Conservation (phyloP, 2,329 filamentous ascomycete genomes). For the Curvularia sp. region DNA sequence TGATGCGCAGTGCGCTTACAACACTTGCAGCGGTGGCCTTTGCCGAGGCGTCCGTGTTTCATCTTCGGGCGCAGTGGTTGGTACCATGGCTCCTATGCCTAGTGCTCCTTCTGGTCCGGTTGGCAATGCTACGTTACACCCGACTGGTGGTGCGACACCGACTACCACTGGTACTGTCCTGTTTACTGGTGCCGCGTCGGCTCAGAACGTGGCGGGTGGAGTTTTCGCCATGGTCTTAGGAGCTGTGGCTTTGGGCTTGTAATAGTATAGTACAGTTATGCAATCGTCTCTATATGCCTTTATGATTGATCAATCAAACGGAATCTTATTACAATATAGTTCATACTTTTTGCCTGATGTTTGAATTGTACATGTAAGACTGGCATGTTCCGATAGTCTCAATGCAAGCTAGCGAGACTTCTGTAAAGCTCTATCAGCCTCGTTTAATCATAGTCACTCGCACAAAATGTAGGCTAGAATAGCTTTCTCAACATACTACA, state of each 20-base stretch:
- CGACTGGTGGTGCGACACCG: not conserved
- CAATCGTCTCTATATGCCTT: not conserved
- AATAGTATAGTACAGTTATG: not conserved
- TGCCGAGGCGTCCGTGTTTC: not conserved
- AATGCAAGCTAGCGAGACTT: too few species aligned
- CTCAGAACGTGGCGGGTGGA: slow-evolving; percentile 15
- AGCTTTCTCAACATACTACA: too few species aligned
- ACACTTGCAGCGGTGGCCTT: not conserved
- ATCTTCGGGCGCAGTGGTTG: not conserved
- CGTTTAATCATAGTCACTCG: too few species aligned
- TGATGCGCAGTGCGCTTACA: not conserved
- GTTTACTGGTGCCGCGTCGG: slow-evolving; percentile 30
- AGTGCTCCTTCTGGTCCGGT: slow-evolving; percentile 12
- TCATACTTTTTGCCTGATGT: not conserved
- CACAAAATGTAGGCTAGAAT: too few species aligned
- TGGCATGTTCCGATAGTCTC: too few species aligned
- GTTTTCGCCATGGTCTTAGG: slow-evolving; percentile 22
- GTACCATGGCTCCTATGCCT: slow-evolving; percentile 8
- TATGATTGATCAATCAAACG: not conserved
- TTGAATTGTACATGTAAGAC: too few species aligned
- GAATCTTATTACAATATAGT: not conserved
- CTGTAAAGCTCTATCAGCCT: too few species aligned
- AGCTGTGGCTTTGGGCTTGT: slow-evolving; percentile 25
- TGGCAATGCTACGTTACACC: not conserved
- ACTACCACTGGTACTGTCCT: not conserved